Evolutionary conservation across 139 green algal genomes (phyloP), one percentile per base, ranked within the genome.

Genomic region (Chlorella ohadii): DNA sequence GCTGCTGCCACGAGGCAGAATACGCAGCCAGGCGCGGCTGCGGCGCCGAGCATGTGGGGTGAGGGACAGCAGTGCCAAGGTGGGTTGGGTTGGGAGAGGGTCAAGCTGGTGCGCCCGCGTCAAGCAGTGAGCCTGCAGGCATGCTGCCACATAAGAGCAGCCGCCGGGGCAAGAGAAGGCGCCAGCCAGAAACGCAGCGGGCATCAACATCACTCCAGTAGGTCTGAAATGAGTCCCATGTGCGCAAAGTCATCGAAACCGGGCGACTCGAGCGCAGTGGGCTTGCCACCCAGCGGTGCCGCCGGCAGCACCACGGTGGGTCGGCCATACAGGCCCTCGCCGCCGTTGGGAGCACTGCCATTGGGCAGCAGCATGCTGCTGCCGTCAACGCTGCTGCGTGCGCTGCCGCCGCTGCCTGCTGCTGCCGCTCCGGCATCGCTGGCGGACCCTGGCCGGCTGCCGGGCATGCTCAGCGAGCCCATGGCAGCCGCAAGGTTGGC

Each of bases 231-330:
- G 27, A 97, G 87, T 15, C 90, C 91, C 89, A 97, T 94, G 85
- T 97, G 94, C 0, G 92, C 92, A 89, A 97, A 97, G 86, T 95
- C 94, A 79, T 97, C 93, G 76, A 97, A 78, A 65, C 38, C 92
- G 88, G 93, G 89, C 31, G 88, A 91, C 82, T 95, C 92, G 12
- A 88, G 44, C 55, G 74, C 64, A 3, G 65, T 41, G 23, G 72
- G 56, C 68, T 76, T 68, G 79, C 31, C 44, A 33, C 47, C 51
- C 36, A 31, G 59, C 13, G 25, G 33, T 2, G 51, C 56, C 20
- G 56, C 22, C 12, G 61, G 74, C 3, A 81, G 27, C 20, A 81
- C 23, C 11, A 63, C 55, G 2, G 74, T 25, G 1, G 56, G 74
- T 22, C 74, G 74, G 56, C 68, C 68, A 34, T 68, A 72, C 41